Evolutionary conservation across 768 basidiomycete genomes (phyloP), one percentile per base, ranked within the genome.

Genomic region (Boletus rufocinnamomeus): DNA sequence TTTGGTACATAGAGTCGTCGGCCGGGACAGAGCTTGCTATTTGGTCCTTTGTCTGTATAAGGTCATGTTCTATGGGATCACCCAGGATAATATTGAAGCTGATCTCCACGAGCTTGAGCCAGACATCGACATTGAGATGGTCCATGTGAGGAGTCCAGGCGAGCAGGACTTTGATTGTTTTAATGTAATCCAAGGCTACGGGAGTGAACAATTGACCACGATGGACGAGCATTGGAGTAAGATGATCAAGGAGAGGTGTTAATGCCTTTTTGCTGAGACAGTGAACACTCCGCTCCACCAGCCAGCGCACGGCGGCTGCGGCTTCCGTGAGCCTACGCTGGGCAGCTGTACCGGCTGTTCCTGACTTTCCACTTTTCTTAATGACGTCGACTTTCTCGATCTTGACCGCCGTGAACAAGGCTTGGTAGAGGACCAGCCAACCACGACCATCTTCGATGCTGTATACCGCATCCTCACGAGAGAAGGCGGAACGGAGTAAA

Each of bases 101-200:
- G 41, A 92, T 74, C 63, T 85, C 82, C 37, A 89, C 81, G 45
- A 93, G 72, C 35, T 74, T 76, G 30, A 86, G 71, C 96, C 96
- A 98, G 43, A 60, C 74, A 1, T 76, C 75, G 37, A 81, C 75
- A 11, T 84, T 84, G 52, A 95, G 66, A 64, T 88, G 85, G 45
- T 95, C 89, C 55, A 95, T 77, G 73, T 98, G 95, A 3, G 93
- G 87, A 3, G 75, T 69, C 71, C 85, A 88, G 56, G 76, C 76
- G 52, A 92, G 75, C 10, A 98, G 68, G 57, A 75, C 77, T 55
- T 83, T 83, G 50, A 97, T 76, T 0, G 89, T 80, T 69, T 95
- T 95, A 56, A 89, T 78, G 70, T 93, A 95, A 71, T 95, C 85
- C 61, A 91, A 73, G 13, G 91, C 86, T 4, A 93, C 79, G 1